Evolutionary conservation across 805 yeast species (phyloP).

Genomic region (Candida easanensis): DNA sequence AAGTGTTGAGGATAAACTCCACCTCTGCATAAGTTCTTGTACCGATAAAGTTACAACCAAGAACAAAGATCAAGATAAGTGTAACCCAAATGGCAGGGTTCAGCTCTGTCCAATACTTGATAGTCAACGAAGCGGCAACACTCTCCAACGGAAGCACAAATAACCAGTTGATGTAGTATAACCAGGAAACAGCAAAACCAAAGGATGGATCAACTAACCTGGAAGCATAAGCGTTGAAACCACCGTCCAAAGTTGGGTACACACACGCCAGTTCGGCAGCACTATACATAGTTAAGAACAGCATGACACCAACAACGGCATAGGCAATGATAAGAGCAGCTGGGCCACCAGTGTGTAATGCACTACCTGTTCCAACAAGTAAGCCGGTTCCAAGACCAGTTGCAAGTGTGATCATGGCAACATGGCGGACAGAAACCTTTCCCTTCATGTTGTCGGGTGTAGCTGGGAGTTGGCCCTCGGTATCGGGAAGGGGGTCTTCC

Average conservation of each 20-base stretch:
- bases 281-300: constrained; percentile 58
- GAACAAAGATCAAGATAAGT: constrained; percentile 45
- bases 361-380: constrained; percentile 54
- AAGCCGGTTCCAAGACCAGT: constrained; percentile 78
- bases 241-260: constrained; percentile 57
- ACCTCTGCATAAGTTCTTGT: constrained; percentile 61
- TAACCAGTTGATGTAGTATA: constrained; percentile 62
- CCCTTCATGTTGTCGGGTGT: too few species aligned
- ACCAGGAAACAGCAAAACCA: constrained; percentile 61
- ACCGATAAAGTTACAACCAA: constrained; percentile 44
- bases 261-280: constrained; percentile 67
- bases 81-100: constrained; percentile 58
- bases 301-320: constrained; percentile 53
- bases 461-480: not conserved
- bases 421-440: constrained; percentile 17
- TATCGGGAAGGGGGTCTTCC: too few species aligned
- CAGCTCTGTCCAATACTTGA: constrained; percentile 55
- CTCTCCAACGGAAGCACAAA: constrained; percentile 60
- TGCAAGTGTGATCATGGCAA: constrained; percentile 64
- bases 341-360: constrained; percentile 45
- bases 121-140: constrained; percentile 62
- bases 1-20: constrained; percentile 60
- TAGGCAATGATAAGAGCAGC: constrained; percentile 53
- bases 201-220: constrained; percentile 54
- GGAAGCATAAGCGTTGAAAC: constrained; percentile 57